Percentiles rank a stretch among this genome's conserved stretches.
These are phyloP conservation scores for Trichosporon asahii DNA, from an alignment of 1,284 basidiomycete genomes.

Conservation along the genomic window DNA sequence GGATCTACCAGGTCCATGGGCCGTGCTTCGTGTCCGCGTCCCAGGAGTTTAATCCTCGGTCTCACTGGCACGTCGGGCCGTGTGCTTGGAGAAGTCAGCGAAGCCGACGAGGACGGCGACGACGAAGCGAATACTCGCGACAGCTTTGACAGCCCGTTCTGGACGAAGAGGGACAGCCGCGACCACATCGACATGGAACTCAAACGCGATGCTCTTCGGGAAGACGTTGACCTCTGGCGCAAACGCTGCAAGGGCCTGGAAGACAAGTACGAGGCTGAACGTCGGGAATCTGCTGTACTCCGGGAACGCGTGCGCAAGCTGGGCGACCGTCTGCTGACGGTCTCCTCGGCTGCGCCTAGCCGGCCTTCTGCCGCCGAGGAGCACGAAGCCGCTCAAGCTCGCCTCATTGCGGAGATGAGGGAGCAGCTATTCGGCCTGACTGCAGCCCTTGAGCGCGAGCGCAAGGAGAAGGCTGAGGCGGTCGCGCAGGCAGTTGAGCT, in stretches of 20 bases:
- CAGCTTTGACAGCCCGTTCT: slow-evolving; percentile 19
- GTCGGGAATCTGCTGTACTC: slow-evolving; percentile 32
- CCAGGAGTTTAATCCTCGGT: slow-evolving; percentile 30
- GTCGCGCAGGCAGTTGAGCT: slow-evolving; percentile 24
- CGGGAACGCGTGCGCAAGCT: slow-evolving; percentile 44
- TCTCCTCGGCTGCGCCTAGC: slow-evolving; percentile 25
- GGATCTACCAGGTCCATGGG: not conserved
- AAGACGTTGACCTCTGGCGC: slow-evolving; percentile 46
- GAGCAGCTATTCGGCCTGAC: slow-evolving; percentile 43
- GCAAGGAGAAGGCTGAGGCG: slow-evolving; percentile 33
- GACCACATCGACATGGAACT: slow-evolving; percentile 41
- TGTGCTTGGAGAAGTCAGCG: slow-evolving; percentile 42
- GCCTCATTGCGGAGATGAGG: slow-evolving; percentile 39
- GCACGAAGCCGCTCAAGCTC: slow-evolving; percentile 26
- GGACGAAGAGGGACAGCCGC: slow-evolving; percentile 20
- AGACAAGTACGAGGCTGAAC: slow-evolving; percentile 40
- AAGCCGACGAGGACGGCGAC: slow-evolving; percentile 35
- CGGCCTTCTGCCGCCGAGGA: slow-evolving; percentile 15
- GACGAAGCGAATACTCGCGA: slow-evolving; percentile 18
- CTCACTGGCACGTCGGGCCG: slow-evolving; percentile 28
- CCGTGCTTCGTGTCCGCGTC: slow-evolving; percentile 43
- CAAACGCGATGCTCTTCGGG: slow-evolving; percentile 44
- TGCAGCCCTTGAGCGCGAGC: slow-evolving; percentile 37
- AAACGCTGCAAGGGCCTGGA: slow-evolving; percentile 37
- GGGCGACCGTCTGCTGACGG: slow-evolving; percentile 34